phyloP scores from a whole-genome alignment of 306 rosid genomes.

The Fragaria iinumae region DNA sequence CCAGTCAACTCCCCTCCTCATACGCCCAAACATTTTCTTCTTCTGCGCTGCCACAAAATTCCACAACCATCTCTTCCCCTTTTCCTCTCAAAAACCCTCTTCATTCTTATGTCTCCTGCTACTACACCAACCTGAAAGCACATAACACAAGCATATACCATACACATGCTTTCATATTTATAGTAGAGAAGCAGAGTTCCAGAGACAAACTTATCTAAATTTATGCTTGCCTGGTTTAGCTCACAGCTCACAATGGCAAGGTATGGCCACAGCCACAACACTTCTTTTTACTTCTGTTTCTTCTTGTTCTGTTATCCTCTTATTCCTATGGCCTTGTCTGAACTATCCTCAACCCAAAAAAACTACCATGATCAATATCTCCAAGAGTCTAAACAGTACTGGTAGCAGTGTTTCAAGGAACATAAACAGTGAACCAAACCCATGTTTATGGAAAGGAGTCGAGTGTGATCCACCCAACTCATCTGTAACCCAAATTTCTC shows the following conservation, averaged over 20 bases:
- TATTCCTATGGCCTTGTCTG: slow-evolving; percentile 36
- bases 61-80: background rate
- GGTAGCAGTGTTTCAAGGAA: slow-evolving; percentile 30
- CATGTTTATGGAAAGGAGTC: slow-evolving; percentile 72
- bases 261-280: slow-evolving; percentile 23
- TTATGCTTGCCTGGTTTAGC: background rate
- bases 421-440: slow-evolving; percentile 28
- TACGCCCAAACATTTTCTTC: background rate
- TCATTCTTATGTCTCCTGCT: background rate
- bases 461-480: slow-evolving; percentile 36
- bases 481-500: slow-evolving; percentile 27
- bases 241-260: slow-evolving; percentile 4
- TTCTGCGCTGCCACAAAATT: background rate
- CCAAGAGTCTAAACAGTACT: background rate
- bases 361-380: slow-evolving; percentile 40
- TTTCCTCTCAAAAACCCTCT: background rate
- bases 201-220: background rate
- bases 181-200: background rate
- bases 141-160: background rate
- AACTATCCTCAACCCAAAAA: slow-evolving; percentile 48
- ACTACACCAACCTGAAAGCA: slow-evolving; percentile 17
- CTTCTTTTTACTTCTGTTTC: slow-evolving; percentile 25
- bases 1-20: slow-evolving; percentile 40
- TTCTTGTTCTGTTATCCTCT: slow-evolving; percentile 26
- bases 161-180: background rate